Conservation (phyloP, 805 yeast species). For the Wickerhamomyces canadensis region DNA sequence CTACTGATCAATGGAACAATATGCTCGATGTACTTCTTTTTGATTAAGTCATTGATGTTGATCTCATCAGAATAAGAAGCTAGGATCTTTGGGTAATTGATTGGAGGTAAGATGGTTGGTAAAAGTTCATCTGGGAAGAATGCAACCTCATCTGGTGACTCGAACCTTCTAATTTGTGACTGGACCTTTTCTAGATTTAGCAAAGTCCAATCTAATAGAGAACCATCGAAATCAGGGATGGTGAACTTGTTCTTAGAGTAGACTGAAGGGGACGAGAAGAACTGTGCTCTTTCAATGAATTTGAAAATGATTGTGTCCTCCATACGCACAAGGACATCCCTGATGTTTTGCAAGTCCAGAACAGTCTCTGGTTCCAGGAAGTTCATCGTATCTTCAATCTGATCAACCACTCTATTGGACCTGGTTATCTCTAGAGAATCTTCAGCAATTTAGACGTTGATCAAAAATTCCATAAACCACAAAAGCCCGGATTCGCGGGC, state of each 20-base stretch:
- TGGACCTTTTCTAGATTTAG: conserved; percentile 68
- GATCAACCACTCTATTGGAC: too few species aligned
- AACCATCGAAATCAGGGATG: conserved; percentile 67
- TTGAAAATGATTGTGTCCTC: conserved; percentile 94
- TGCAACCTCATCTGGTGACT: conserved; percentile 92
- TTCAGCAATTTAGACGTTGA: too few species aligned
- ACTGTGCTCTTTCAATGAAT: conserved; percentile 90
- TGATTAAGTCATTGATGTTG: conserved; percentile 69
- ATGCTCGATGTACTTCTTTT: conserved; percentile 58
- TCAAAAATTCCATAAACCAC: too few species aligned
- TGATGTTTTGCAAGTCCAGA: conserved; percentile 72
- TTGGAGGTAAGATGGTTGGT: conserved; percentile 70
- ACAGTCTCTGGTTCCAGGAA: conserved; percentile 80
- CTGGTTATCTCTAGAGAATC: too few species aligned
- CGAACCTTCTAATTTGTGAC: conserved; percentile 81
- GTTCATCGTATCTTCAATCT: too few species aligned
- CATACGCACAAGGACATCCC: conserved; percentile 83
- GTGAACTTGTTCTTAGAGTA: conserved; percentile 53
- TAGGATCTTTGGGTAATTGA: conserved; percentile 72
- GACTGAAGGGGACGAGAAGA: conserved; percentile 66
- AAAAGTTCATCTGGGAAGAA: conserved; percentile 69
- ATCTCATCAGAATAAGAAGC: conserved; percentile 72
- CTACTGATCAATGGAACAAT: conserved; percentile 74
- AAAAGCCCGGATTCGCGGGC: too few species aligned
- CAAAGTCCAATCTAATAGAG: conserved; percentile 84